These are phyloP conservation scores for Penicillium sp. DNA, from an alignment of 2,329 filamentous ascomycete species.

Conservation along the genomic window DNA sequence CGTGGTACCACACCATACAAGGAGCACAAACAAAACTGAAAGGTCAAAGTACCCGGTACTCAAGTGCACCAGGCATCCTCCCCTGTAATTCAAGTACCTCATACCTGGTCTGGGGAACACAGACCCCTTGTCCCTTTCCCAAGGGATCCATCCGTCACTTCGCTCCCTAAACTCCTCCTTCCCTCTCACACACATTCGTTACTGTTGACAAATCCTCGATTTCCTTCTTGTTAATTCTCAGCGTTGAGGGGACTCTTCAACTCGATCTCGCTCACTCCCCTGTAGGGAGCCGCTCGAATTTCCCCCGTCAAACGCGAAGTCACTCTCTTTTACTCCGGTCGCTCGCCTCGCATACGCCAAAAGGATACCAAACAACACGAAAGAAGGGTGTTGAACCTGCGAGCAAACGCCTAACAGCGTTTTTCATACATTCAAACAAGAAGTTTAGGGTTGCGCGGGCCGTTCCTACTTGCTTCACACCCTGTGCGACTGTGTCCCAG, in stretches of 20 bases:
- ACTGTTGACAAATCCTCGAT: conserved; percentile 2
- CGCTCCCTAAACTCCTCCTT: conserved; percentile 15
- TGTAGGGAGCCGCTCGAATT: conserved; percentile 4
- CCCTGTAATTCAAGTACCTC: conserved; percentile 6
- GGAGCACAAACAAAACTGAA: conserved; percentile 6
- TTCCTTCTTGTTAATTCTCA: conserved; percentile 7
- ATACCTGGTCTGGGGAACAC: conserved; percentile 16
- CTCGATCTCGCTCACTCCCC: background rate
- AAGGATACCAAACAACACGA: conserved; percentile 1
- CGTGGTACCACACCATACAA: conserved; percentile 8
- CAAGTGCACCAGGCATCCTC: background rate
- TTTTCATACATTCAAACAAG: conserved; percentile 6
- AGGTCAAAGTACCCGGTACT: conserved; percentile 7
- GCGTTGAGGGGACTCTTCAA: background rate
- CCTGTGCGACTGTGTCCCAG: conserved; percentile 23
- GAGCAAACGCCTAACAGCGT: conserved; percentile 3
- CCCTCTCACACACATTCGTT: conserved; percentile 17
- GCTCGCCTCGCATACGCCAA: background rate
- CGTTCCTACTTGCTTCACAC: conserved; percentile 35
- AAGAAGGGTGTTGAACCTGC: background rate
- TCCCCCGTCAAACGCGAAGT: conserved; percentile 5
- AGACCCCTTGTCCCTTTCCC: conserved; percentile 18
- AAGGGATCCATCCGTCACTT: conserved; percentile 13
- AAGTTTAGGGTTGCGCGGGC: conserved; percentile 40
- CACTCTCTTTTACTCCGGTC: conserved; percentile 2